Conservation (phyloP, 257 asterid genomes). For the Striga asiatica region DNA sequence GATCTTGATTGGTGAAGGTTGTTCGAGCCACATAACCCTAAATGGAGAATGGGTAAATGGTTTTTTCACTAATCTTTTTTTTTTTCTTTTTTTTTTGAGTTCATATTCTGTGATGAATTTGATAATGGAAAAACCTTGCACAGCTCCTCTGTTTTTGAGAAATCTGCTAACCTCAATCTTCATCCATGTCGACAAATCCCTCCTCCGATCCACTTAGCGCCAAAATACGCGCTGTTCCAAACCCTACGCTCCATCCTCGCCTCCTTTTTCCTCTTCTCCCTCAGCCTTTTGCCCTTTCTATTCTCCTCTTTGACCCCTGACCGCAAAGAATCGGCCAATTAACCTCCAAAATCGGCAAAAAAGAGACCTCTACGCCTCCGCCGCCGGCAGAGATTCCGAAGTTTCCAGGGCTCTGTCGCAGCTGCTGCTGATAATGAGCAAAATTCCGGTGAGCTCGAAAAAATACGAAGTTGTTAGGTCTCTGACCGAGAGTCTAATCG, state of each 20-base stretch:
- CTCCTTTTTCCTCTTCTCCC: conserved; percentile 44
- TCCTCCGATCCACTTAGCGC: conserved; percentile 25
- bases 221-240: conserved; percentile 29
- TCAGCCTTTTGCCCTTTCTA: conserved; percentile 43
- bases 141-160: conserved; percentile 45
- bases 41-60: too few species aligned
- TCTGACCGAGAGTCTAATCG: conserved; percentile 59
- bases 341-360: conserved; percentile 8
- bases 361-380: neutral
- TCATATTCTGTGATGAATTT: too few species aligned
- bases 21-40: too few species aligned
- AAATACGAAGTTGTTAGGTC: conserved; percentile 72
- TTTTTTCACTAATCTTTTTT: too few species aligned
- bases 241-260: conserved; percentile 28
- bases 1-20: too few species aligned
- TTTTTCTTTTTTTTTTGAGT: too few species aligned
- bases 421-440: conserved; percentile 54
- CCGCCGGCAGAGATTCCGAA: conserved; percentile 28
- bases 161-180: conserved; percentile 39
- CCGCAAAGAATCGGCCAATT: neutral
- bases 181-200: conserved; percentile 37
- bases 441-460: conserved; percentile 76
- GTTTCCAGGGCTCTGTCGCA: conserved; percentile 72
- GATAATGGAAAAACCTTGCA: conserved; percentile 23
- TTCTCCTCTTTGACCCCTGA: conserved; percentile 23